Evolutionary conservation across 257 asterid species (phyloP).

Genomic region (Phtheirospermum japonicum): DNA sequence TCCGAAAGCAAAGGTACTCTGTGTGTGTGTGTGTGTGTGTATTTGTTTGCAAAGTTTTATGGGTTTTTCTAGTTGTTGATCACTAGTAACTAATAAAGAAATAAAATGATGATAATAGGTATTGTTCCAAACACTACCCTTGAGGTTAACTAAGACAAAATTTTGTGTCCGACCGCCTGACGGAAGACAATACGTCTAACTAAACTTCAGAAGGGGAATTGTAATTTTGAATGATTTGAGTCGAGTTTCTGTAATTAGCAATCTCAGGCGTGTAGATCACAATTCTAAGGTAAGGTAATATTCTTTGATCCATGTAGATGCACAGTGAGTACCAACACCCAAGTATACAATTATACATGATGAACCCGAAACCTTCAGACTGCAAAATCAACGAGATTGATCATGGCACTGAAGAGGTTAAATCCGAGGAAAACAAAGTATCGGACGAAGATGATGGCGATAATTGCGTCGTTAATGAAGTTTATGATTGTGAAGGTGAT

Average conservation of each 20-base stretch:
- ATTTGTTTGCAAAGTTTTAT: neutral
- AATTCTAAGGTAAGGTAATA: too few species aligned
- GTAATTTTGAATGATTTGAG: too few species aligned
- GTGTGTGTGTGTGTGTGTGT: neutral
- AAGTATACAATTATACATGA: conserved; percentile 79
- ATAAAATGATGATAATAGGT: too few species aligned
- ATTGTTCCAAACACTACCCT: too few species aligned
- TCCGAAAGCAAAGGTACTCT: conserved; percentile 74
- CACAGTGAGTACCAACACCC: conserved; percentile 84
- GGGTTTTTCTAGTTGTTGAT: neutral
- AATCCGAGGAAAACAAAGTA: conserved; percentile 35
- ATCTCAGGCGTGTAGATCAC: neutral
- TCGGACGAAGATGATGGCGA: conserved; percentile 43
- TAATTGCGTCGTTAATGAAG: conserved; percentile 19
- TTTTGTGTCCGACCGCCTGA: too few species aligned
- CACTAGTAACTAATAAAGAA: too few species aligned
- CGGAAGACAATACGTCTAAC: too few species aligned
- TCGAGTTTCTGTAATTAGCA: neutral
- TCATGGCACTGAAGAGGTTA: conserved; percentile 29
- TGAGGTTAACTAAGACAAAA: too few species aligned
- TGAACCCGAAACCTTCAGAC: conserved; percentile 54
- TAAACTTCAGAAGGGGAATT: too few species aligned
- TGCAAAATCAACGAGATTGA: conserved; percentile 29
- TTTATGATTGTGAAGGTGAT: conserved; percentile 17
- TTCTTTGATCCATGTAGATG: conserved; percentile 54